Evolutionary conservation across 495 filamentous ascomycete genomes (phyloP).

Genomic region (Penicillium dipodomyicola): DNA sequence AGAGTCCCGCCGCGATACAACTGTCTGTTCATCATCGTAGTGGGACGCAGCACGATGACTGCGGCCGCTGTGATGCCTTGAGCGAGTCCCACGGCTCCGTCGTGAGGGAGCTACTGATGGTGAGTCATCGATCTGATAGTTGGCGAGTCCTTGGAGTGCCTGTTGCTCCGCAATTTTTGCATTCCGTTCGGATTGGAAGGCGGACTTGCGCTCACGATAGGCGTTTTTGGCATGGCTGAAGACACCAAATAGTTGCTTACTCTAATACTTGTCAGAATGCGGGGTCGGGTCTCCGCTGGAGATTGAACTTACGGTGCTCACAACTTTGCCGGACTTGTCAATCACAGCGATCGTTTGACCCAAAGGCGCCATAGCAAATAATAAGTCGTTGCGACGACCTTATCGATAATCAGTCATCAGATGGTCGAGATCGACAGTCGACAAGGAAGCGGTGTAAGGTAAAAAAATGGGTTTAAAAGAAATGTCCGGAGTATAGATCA

Average conservation of each 20-base stretch:
- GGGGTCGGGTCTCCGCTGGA: not conserved
- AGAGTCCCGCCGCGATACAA: conserved; percentile 16
- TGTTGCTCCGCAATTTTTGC: conserved; percentile 55
- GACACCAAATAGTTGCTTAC: conserved; percentile 80
- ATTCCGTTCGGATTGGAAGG: conserved; percentile 65
- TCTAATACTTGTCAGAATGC: conserved; percentile 51
- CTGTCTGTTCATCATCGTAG: conserved; percentile 27
- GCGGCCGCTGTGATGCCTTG: conserved; percentile 36
- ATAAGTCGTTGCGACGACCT: conserved; percentile 16
- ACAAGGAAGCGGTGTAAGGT: conserved; percentile 22
- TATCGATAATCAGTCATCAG: conserved; percentile 20
- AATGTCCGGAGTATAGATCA: conserved; percentile 3
- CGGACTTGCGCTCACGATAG: conserved; percentile 79
- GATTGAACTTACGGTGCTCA: conserved; percentile 70
- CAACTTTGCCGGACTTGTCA: conserved; percentile 88
- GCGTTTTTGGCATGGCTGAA: conserved; percentile 85
- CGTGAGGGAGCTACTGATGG: conserved; percentile 43
- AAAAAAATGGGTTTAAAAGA: not conserved
- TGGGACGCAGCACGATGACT: conserved; percentile 27
- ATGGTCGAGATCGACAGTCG: conserved; percentile 12
- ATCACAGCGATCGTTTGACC: conserved; percentile 82
- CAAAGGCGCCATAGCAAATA: conserved; percentile 44
- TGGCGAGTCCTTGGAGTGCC: conserved; percentile 46
- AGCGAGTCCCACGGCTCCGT: conserved; percentile 30
- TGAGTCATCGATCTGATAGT: conserved; percentile 51